Evolutionary conservation across 2,329 filamentous ascomycete genomes (phyloP).

Genomic region (Neophaeococcomyces aloes): DNA sequence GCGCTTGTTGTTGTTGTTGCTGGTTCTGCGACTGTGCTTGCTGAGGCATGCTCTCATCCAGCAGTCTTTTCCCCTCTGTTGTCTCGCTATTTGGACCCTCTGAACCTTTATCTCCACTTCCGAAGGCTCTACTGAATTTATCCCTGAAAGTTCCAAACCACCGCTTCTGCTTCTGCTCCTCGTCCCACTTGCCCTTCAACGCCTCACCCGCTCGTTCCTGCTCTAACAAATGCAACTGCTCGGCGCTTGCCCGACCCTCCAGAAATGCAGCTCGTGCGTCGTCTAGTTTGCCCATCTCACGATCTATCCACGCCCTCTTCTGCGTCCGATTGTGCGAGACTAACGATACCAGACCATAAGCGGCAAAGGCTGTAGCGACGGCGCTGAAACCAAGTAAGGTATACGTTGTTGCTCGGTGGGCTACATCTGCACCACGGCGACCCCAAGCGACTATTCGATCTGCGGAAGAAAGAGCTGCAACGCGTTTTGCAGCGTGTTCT

Average conservation of each 20-base stretch:
- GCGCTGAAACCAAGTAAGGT: constrained; percentile 51
- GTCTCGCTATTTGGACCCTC: constrained; percentile 8
- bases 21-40: background rate
- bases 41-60: constrained; percentile 9
- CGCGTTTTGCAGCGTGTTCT: constrained; percentile 54
- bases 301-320: constrained; percentile 50
- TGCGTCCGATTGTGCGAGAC: constrained; percentile 58
- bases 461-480: constrained; percentile 45
- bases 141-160: constrained; percentile 18
- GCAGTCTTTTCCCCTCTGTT: constrained; percentile 6
- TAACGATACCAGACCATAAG: constrained; percentile 56
- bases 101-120: constrained; percentile 15
- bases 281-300: constrained; percentile 32
- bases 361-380: constrained; percentile 49
- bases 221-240: constrained; percentile 35
- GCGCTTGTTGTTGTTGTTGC: background rate
- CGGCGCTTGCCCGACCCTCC: constrained; percentile 29
- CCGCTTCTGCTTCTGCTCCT: constrained; percentile 30
- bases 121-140: constrained; percentile 10
- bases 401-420: constrained; percentile 50
- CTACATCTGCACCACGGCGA: constrained; percentile 48
- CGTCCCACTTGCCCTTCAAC: constrained; percentile 33
- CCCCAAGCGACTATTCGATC: constrained; percentile 46
- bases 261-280: constrained; percentile 34
- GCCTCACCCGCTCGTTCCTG: constrained; percentile 37